A percentile compares a stretch with the other conserved stretches of the same genome.
These are phyloP conservation scores for Durotheca rogersii DNA, from an alignment of 495 filamentous ascomycete species.

Conservation along the genomic window DNA sequence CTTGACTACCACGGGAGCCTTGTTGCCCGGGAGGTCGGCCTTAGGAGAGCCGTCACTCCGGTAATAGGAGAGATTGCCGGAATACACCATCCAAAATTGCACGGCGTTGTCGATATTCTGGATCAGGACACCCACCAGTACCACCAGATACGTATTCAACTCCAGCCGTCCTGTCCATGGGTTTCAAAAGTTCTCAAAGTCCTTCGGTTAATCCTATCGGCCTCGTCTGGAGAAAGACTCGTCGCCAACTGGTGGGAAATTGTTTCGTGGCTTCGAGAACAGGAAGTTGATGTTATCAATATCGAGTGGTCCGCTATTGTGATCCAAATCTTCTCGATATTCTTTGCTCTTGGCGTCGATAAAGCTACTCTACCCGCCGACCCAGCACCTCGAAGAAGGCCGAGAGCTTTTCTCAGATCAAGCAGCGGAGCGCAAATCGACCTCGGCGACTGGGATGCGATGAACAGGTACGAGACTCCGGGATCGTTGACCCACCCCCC, in stretches of 20 bases:
- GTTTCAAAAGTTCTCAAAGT: constrained; percentile 60
- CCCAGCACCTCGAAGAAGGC: constrained; percentile 22
- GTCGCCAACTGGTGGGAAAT: constrained; percentile 74
- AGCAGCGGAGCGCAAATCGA: constrained; percentile 37
- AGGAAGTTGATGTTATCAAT: constrained; percentile 53
- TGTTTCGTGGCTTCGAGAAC: constrained; percentile 63
- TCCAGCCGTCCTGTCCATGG: constrained; percentile 63
- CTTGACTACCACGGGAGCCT: constrained; percentile 43
- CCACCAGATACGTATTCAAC: constrained; percentile 65
- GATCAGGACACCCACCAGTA: constrained; percentile 57
- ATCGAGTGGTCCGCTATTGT: constrained; percentile 78
- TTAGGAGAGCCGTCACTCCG: constrained; percentile 34
- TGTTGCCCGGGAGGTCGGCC: constrained; percentile 27
- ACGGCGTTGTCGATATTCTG: constrained; percentile 63
- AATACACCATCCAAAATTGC: constrained; percentile 46
- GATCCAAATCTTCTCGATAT: constrained; percentile 63
- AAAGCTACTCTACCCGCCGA: constrained; percentile 19
- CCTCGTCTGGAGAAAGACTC: constrained; percentile 62
- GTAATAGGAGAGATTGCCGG: constrained; percentile 41
- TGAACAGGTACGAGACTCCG: constrained; percentile 39
- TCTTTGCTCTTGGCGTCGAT: constrained; percentile 40
- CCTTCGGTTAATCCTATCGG: constrained; percentile 62
- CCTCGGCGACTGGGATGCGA: constrained; percentile 40
- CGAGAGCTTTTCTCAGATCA: constrained; percentile 32
- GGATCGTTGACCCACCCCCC: constrained; percentile 58